Percentiles rank a stretch among this genome's conserved stretches.
Conservation (phyloP, 139 green algal species). For the Chlamydomonas applanata region DNA sequence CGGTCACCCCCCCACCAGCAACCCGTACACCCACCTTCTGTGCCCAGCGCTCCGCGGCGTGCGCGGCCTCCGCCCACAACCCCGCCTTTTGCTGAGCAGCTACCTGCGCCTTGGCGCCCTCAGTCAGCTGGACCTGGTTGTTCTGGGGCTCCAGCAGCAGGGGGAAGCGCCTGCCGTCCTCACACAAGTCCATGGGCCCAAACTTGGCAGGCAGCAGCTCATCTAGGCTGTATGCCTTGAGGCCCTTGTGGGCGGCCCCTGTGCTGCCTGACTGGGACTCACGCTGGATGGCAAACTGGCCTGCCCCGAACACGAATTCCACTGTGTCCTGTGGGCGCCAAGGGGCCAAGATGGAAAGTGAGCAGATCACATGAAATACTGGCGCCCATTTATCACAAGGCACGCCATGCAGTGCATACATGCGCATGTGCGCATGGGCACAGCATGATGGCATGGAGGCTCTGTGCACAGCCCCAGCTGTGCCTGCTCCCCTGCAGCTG, state of each 20-base stretch:
- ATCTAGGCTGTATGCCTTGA: constrained; percentile 40
- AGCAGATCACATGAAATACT: neutral
- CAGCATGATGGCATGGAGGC: no score
- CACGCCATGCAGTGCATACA: no score
- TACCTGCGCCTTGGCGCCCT: neutral
- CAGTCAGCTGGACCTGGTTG: constrained; percentile 39
- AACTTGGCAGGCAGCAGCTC: constrained; percentile 77
- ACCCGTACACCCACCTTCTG: no score
- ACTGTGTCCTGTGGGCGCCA: constrained; percentile 54
- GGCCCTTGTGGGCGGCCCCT: neutral
- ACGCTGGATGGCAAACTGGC: neutral
- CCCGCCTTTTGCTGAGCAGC: neutral
- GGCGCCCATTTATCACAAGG: no score
- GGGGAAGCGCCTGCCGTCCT: constrained; percentile 37
- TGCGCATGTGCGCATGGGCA: no score
- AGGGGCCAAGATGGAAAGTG: neutral
- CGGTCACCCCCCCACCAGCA: no score
- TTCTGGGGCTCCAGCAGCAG: constrained; percentile 73
- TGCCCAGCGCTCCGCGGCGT: neutral
- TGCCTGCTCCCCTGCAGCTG: no score
- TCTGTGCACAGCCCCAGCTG: no score
- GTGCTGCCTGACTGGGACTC: constrained; percentile 4
- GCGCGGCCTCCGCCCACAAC: neutral
- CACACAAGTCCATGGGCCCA: constrained; percentile 62
- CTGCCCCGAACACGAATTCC: constrained; percentile 58